Conservation (phyloP, 306 rosid species). For the Dryas alaskensis region DNA sequence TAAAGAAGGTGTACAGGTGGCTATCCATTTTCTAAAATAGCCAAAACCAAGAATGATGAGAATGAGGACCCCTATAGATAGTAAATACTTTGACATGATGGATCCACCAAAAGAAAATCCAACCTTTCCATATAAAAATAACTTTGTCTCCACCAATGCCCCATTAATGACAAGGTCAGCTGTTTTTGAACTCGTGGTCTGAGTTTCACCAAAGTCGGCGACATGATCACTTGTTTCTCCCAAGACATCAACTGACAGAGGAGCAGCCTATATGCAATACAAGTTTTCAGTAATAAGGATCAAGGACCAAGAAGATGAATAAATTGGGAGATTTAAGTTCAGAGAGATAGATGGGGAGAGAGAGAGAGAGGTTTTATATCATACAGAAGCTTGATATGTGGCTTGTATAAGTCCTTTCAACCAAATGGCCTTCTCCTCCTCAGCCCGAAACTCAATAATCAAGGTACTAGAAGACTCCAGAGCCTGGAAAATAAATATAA, state of each 20-base stretch:
- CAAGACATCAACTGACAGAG: slow-evolving; percentile 58
- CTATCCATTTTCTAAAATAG: slow-evolving; percentile 9
- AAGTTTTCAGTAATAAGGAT: slow-evolving; percentile 15
- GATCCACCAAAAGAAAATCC: slow-evolving; percentile 18
- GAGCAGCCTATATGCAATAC: slow-evolving; percentile 58
- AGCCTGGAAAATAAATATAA: slow-evolving; percentile 45
- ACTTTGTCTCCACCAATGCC: slow-evolving; percentile 67
- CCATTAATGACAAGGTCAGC: slow-evolving; percentile 88
- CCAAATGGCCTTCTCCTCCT: slow-evolving; percentile 71
- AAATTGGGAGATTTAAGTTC: slow-evolving; percentile 9
- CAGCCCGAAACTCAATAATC: slow-evolving; percentile 72
- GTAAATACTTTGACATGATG: slow-evolving; percentile 6
- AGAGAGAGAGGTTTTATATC: slow-evolving; percentile 10
- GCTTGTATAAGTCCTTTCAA: slow-evolving; percentile 79
- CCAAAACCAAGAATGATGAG: slow-evolving; percentile 15
- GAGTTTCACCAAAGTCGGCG: slow-evolving; percentile 41
- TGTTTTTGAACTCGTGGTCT: slow-evolving; percentile 38
- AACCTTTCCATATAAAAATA: slow-evolving; percentile 90
- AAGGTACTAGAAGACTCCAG: slow-evolving; percentile 91
- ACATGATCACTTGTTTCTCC: slow-evolving; percentile 37
- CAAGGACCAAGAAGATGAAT: slow-evolving; percentile 21
- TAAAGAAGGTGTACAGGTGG: slow-evolving; percentile 4
- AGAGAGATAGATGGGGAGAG: not conserved
- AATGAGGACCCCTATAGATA: not conserved
- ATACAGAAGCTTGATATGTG: slow-evolving; percentile 94